Evolutionary conservation across 2,329 filamentous ascomycete genomes (phyloP), one percentile per base, ranked within the genome.

Genomic region (Trichoderma sp.): DNA sequence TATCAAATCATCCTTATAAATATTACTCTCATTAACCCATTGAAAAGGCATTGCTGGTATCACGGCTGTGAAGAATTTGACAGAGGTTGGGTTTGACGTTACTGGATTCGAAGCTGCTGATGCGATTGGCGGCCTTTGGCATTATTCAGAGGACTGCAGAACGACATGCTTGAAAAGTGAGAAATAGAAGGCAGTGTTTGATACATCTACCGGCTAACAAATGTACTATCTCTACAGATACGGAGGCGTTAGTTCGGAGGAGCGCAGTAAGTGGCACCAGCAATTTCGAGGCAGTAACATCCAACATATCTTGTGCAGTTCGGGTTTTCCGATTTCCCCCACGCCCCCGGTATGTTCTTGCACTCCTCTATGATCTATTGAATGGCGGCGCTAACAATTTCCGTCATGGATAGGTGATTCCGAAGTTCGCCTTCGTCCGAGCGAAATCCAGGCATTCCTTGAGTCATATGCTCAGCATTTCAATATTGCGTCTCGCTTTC

Each of bases 41-140:
- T 24, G 2, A 64, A 54, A 5, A 64, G 60, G 60, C 1, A 64
- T 64, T 21, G 60, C 60, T 14, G 60, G 60, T 7, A 39, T 64
- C 75, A 91, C 90, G 24, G 82, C 75, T 74, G 91, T 91, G 69
- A 89, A 83, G 11, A 89, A 75, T 28, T 37, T 64, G 60, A 64
- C 60, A 3, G 60, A 64, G 30, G 46, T 26, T 18, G 81, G 81
- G 3, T 84, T 83, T 64, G 72, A 82, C 13, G 82, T 78, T 3
- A 77, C 79, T 1, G 82, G 78, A 1, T 84, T 83, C 58, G 83
- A 84, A 55, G 74, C 77, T 34, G 80, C 80, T 65, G 69, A 74
- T 59, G 78, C 77, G 61, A 73, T 83, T 26, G 82, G 82, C 11
- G 82, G 82, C 0, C 73, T 84, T 1, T 84, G 82, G 82, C 76